A percentile compares a stretch with the other conserved stretches of the same genome.
Conservation (phyloP, 257 asterid genomes). For the Solanum corneliomulleri region DNA sequence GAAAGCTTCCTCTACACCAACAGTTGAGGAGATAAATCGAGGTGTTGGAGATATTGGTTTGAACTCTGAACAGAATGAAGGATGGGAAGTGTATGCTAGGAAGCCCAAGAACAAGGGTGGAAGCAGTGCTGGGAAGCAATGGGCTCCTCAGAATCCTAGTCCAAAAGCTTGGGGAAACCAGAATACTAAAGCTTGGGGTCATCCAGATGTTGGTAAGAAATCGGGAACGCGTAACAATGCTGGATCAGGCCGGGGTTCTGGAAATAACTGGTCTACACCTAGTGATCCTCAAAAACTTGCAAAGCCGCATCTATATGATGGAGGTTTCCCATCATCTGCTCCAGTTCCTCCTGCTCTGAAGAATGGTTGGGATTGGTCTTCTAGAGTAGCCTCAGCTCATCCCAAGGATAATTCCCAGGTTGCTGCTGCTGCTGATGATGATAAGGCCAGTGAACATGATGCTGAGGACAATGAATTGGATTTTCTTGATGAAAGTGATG, state of each 20-base stretch:
- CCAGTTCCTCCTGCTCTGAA: not conserved
- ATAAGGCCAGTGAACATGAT: not conserved
- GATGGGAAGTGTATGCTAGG: not conserved
- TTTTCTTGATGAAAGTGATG: not conserved
- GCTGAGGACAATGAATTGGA: not conserved
- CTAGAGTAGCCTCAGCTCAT: not conserved
- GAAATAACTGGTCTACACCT: not conserved
- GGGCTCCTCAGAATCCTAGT: not conserved
- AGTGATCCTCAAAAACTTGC: not conserved
- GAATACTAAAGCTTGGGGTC: not conserved
- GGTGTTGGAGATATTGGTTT: not conserved
- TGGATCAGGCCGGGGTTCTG: not conserved
- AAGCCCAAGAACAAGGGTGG: not conserved
- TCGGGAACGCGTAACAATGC: not conserved
- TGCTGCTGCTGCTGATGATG: not conserved
- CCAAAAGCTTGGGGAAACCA: not conserved
- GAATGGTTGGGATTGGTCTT: not conserved
- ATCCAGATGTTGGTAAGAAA: not conserved
- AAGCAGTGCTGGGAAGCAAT: not conserved
- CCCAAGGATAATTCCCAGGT: not conserved
- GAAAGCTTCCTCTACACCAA: not conserved
- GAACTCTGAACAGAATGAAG: not conserved
- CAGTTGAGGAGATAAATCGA: not conserved
- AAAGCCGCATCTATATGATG: not conserved
- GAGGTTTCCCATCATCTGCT: not conserved